A percentile compares a stretch with the other conserved stretches of the same genome.
phyloP scores from a whole-genome alignment of 208 protist genomes.

The Crithidia thermophila region DNA sequence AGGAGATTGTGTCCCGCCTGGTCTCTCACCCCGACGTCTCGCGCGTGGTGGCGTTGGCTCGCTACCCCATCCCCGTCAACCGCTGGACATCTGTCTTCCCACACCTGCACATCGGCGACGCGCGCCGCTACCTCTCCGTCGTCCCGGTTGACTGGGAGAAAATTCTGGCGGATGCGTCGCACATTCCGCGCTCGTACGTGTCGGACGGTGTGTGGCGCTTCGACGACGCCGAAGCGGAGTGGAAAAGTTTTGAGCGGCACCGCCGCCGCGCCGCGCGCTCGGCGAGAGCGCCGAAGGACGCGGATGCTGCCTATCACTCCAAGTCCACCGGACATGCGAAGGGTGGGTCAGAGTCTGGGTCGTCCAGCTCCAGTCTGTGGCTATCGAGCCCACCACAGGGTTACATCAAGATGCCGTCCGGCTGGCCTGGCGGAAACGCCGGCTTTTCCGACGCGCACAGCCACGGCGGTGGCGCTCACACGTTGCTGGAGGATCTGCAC shows the following conservation, averaged over 20 bases:
- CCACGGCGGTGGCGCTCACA: background rate
- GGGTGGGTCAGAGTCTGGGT: background rate
- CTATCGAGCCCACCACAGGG: background rate
- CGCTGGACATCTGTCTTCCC: constrained; percentile 57
- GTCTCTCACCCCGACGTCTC: constrained; percentile 63
- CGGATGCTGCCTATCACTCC: background rate
- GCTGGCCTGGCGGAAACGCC: constrained; percentile 1
- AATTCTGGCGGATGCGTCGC: constrained; percentile 49
- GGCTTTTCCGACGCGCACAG: background rate
- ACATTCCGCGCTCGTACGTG: constrained; percentile 50
- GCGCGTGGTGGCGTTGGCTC: constrained; percentile 64
- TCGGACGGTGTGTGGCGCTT: constrained; percentile 44
- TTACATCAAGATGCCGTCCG: constrained; percentile 13
- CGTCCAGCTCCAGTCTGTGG: constrained; percentile 15
- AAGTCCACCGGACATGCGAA: background rate
- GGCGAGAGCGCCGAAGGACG: constrained; percentile 1
- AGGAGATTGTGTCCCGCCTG: constrained; percentile 63
- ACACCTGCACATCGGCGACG: constrained; percentile 50
- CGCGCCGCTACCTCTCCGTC: constrained; percentile 53
- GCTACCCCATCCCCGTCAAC: constrained; percentile 55
- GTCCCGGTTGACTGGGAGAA: constrained; percentile 71
- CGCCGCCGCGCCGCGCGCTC: constrained; percentile 5
- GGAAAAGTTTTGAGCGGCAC: constrained; percentile 15
- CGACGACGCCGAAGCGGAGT: constrained; percentile 29
- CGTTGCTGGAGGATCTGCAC: constrained; percentile 12